Evolutionary conservation across 2,329 filamentous ascomycete genomes (phyloP).

Genomic region (Aspergillus ruber): DNA sequence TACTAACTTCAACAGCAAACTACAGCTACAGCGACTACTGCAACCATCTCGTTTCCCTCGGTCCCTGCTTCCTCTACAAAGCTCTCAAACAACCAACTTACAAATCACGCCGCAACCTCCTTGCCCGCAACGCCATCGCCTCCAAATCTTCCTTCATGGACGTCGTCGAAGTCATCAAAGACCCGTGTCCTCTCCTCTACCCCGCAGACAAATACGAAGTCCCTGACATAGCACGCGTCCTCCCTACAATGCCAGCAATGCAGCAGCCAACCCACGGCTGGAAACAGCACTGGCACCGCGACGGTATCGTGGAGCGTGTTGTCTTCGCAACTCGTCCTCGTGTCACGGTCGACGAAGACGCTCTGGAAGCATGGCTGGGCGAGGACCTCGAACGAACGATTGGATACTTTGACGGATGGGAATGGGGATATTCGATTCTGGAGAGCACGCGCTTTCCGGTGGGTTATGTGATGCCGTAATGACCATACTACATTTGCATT

Average conservation of each 20-base stretch:
- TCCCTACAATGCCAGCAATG: slow-evolving; percentile 3
- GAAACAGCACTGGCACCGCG: slow-evolving; percentile 9
- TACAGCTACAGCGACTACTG: slow-evolving; percentile 9
- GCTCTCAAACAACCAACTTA: slow-evolving; percentile 5
- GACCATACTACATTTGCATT: neutral
- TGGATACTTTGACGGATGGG: slow-evolving; percentile 7
- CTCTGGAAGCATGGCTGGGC: neutral
- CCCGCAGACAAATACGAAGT: slow-evolving; percentile 6
- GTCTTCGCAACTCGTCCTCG: neutral
- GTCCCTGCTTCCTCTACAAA: slow-evolving; percentile 8
- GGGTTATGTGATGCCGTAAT: neutral
- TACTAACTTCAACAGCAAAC: neutral
- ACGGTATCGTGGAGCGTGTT: slow-evolving; percentile 1
- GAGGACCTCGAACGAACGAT: slow-evolving; percentile 1
- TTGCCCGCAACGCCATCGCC: slow-evolving; percentile 9
- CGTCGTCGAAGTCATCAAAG: slow-evolving; percentile 5
- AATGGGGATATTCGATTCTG: slow-evolving; percentile 47
- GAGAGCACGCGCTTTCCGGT: slow-evolving; percentile 1
- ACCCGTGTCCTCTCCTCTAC: slow-evolving; percentile 2
- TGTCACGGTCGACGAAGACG: neutral
- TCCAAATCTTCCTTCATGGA: slow-evolving; percentile 11
- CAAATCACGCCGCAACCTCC: slow-evolving; percentile 5
- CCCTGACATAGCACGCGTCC: neutral
- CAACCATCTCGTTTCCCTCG: slow-evolving; percentile 12
- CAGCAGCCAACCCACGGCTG: slow-evolving; percentile 8